These are phyloP conservation scores for Scheffersomyces lignosus DNA, from an alignment of 805 yeast species.

Conservation along the genomic window DNA sequence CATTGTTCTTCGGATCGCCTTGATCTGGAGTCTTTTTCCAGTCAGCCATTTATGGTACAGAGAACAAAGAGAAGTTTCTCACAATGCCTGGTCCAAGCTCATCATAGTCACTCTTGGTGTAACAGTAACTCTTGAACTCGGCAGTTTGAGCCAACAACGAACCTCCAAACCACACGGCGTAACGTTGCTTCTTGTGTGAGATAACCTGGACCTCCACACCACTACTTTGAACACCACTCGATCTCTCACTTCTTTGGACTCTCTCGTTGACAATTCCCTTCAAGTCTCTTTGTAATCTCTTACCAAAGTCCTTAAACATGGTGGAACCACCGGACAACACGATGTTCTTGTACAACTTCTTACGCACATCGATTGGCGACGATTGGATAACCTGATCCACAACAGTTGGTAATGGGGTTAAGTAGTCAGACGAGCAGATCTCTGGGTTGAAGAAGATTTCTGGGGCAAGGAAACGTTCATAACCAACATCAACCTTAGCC, in stretches of 20 bases:
- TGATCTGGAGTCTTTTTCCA: too few relatives aligned
- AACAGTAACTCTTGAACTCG: constrained; percentile 94
- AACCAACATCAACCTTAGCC: constrained; percentile 82
- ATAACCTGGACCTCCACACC: constrained; percentile 98
- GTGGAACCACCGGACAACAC: constrained; percentile 98
- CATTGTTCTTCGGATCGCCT: neutral
- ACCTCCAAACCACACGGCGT: constrained; percentile 99
- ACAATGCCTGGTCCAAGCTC: constrained; percentile 98
- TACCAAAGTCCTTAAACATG: constrained; percentile 97
- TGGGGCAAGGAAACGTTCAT: constrained; percentile 98
- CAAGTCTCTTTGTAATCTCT: constrained; percentile 94
- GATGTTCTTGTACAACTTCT: constrained; percentile 91
- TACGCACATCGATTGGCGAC: constrained; percentile 96
- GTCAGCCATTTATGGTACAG: constrained; percentile 71
- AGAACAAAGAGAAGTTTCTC: constrained; percentile 92
- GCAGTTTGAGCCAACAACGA: constrained; percentile 94
- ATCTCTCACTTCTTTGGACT: constrained; percentile 74
- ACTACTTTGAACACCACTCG: constrained; percentile 74
- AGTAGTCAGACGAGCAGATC: constrained; percentile 90
- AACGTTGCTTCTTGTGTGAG: constrained; percentile 94
- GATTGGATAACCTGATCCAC: constrained; percentile 95
- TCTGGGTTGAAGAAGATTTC: constrained; percentile 98
- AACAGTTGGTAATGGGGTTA: constrained; percentile 94
- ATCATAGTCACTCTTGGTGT: constrained; percentile 95
- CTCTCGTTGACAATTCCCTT: constrained; percentile 85